A percentile compares a stretch with the other conserved stretches of the same genome.
Conservation (phyloP, 2,329 filamentous ascomycete genomes). For the Chalaropsis thielavioides region DNA sequence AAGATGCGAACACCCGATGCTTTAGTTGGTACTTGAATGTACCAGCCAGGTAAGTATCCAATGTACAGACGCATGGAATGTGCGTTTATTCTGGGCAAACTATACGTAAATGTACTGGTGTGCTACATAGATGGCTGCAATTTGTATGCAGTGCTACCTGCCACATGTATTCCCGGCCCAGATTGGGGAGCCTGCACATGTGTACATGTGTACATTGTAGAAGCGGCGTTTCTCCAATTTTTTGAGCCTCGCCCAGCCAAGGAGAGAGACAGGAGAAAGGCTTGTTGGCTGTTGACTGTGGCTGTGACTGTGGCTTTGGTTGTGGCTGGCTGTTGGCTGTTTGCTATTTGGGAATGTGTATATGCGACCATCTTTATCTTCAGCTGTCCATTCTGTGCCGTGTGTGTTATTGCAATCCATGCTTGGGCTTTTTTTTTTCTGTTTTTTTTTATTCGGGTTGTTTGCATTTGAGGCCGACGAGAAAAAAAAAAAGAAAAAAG, state of each 20-base stretch:
- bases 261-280: no score
- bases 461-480: not conserved
- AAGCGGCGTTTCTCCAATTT: not conserved
- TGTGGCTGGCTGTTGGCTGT: not conserved
- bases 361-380: not conserved
- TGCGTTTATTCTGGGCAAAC: not conserved
- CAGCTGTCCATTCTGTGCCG: not conserved
- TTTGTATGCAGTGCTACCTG: not conserved
- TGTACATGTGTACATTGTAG: no score
- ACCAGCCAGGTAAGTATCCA: not conserved
- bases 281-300: not conserved
- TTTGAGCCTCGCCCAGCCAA: not conserved
- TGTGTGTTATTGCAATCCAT: not conserved
- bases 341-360: not conserved
- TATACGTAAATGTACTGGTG: not conserved
- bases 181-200: not conserved
- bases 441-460: not conserved
- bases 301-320: not conserved
- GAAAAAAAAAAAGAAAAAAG: not conserved
- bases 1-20: not conserved
- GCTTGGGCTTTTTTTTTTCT: not conserved
- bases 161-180: not conserved
- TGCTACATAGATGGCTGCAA: not conserved
- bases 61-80: not conserved
- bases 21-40: not conserved